Percentiles rank a stretch among this genome's conserved stretches.
Evolutionary conservation across 768 basidiomycete genomes (phyloP).

Genomic region (Mycena albidolilacea): DNA sequence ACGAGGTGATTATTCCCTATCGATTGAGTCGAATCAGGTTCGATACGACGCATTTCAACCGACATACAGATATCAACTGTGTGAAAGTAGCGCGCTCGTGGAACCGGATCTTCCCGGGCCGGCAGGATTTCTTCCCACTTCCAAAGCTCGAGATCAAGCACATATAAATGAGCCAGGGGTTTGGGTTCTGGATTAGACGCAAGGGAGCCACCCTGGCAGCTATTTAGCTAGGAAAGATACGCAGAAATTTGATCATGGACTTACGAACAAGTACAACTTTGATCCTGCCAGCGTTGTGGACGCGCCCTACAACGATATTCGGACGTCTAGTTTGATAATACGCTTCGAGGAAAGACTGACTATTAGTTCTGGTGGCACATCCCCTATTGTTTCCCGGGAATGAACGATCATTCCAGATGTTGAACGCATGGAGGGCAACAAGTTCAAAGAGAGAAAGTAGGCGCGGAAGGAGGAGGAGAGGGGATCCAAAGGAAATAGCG

Average conservation of each 20-base stretch:
- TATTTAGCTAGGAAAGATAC: background rate
- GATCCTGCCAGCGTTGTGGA: constrained; percentile 35
- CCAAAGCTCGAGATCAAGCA: constrained; percentile 38
- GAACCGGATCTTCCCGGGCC: constrained; percentile 14
- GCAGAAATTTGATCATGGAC: constrained; percentile 1
- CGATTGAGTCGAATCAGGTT: background rate
- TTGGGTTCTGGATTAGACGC: constrained; percentile 15
- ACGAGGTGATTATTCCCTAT: constrained; percentile 41
- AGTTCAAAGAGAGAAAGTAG: background rate
- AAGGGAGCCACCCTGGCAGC: constrained; percentile 29
- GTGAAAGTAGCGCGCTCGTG: constrained; percentile 37
- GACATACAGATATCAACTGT: constrained; percentile 40
- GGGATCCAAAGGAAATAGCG: background rate
- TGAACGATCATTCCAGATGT: constrained; percentile 29
- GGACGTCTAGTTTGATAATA: background rate
- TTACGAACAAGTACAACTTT: constrained; percentile 40
- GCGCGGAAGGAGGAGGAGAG: background rate
- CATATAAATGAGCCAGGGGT: constrained; percentile 29
- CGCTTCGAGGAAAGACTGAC: background rate
- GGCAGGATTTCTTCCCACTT: constrained; percentile 37
- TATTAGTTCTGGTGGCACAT: constrained; percentile 27
- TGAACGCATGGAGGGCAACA: constrained; percentile 24
- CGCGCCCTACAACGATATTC: constrained; percentile 30
- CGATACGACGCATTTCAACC: background rate
- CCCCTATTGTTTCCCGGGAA: constrained; percentile 27